Base-by-base conservation (phyloP, 2,329 filamentous ascomycete genomes). In the Rhexocercosporidium sp. region DNA sequence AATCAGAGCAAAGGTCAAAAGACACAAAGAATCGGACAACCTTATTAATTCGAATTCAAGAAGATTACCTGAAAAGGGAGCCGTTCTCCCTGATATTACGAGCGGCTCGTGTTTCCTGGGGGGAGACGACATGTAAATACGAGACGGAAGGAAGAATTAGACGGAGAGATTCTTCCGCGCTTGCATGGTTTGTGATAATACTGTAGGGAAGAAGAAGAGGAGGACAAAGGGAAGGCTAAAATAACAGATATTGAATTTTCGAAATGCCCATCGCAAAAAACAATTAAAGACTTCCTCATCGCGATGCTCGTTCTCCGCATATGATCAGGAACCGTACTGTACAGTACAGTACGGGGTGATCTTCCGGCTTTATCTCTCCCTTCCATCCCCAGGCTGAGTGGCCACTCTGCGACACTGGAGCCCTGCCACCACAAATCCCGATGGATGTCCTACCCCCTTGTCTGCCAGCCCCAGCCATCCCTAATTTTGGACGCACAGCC, bases 401-500 rank as follows among this genome's bases (percentile, higher is more conserved):
- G 53, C 31, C 31, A 37, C 53, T 37, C 22, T 56, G 18, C 47
- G 22, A 22, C 47, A n/a, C n/a, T n/a, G n/a, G n/a, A n/a, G n/a
- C 51, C 51, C 22, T 54, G 51, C 51, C 25, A 53, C 51, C 18
- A 3, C 18, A 25, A 31, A 34, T 11, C 7, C 53, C 51, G 18
- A 20, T 20, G 7, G 51, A 31, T 31, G 29, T 31, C 29, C 29
- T 31, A 31, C 9, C 12, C 29, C 29, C 41, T 5, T n/a, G n/a
- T n/a, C n/a, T n/a, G n/a, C 16, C 41, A 44, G 20, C 22, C 53
- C 29, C 29, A 37, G 29, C 53, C 53, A 56, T 56, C 53, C 31
- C 60, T 62, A 62, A 27, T 54, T 53, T 53, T 47, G 47, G 60
- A 34, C 29, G 31, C 60, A 44, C 60, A 62, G 46, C 46, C 46